Evolutionary conservation across 1,139 yeast species (phyloP).

Genomic region (Debaryomyces singareniensis): DNA sequence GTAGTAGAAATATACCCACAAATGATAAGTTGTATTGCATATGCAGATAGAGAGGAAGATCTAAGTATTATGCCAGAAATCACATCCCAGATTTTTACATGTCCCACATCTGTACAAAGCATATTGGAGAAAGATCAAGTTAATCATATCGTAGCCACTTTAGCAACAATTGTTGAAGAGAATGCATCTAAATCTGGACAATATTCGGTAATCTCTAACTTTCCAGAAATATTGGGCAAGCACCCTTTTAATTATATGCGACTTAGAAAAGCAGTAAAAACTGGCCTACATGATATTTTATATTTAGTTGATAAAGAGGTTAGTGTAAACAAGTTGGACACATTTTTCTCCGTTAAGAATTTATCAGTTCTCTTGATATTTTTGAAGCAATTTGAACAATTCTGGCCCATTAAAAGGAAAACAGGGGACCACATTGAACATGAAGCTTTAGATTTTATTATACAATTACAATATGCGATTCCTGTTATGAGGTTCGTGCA

Average conservation of each 20-base stretch:
- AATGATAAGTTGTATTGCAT: constrained; percentile 39
- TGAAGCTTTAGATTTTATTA: constrained; percentile 45
- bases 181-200: constrained; percentile 21
- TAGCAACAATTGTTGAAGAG: constrained; percentile 40
- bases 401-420: constrained; percentile 49
- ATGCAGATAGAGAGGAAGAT: constrained; percentile 61
- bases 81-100: constrained; percentile 57
- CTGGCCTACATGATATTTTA: constrained; percentile 37
- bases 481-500: constrained; percentile 43
- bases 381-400: constrained; percentile 51
- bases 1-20: constrained; percentile 51
- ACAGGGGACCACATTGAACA: constrained; percentile 63
- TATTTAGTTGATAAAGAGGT: constrained; percentile 35
- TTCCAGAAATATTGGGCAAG: constrained; percentile 17
- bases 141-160: constrained; percentile 41
- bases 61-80: constrained; percentile 48
- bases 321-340: constrained; percentile 14
- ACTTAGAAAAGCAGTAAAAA: constrained; percentile 23
- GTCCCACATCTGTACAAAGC: constrained; percentile 49
- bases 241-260: constrained; percentile 14
- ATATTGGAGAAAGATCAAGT: constrained; percentile 33
- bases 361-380: constrained; percentile 34
- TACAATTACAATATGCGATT: constrained; percentile 42
- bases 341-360: constrained; percentile 21
- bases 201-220: constrained; percentile 24